Evolutionary conservation across 176 grass and related monocot genomes (phyloP), one percentile per base, ranked within the genome.

Genomic region (Lolium rigidum): DNA sequence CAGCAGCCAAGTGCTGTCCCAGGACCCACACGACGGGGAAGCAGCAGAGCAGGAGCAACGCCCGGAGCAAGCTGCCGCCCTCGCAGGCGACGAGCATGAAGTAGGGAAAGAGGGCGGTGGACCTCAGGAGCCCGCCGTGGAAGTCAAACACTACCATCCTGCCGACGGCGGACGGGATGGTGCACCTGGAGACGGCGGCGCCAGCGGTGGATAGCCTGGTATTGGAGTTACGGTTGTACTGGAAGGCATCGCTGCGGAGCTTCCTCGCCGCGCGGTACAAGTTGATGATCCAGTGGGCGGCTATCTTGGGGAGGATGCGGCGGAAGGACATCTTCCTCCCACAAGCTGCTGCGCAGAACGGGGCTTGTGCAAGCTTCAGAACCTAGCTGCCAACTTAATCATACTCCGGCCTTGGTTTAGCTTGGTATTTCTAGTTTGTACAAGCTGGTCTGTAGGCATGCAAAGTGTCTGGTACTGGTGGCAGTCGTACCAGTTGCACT

Each of bases 1-100:
- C 68, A 21, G 79, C 51, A 71, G 80, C 90, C 41, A 37, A 1
- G n/a, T 57, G 81, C 48, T 89, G 65, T 1, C 91, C 96, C 17
- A 98, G 47, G 11, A 80, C 66, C 69, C 87, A 92, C 69, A 95
- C 70, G 66, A 95, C 49, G 0, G 97, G 97, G 39, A 52, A 91
- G 0, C 50, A 51, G 48, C 79, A 76, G 76, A 98, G 90, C 57
- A 98, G 73, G 3, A 98, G 80, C 65, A 89, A 10, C 13, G 92
- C 90, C 31, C 97, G 88, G 10, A 92, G 50, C 4, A 94, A 61
- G 83, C 93, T 88, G 17, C 94, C 97, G 1, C 92, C 97, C 91
- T 98, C 97, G 60, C 67, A 95, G 20, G 97, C 92, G 46, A 98
- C 92, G 20, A 98, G 87, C 94, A 98, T 98, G 93, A 98, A 98